Evolutionary conservation across 495 filamentous ascomycete species (phyloP).

Genomic region (Podospora didyma): DNA sequence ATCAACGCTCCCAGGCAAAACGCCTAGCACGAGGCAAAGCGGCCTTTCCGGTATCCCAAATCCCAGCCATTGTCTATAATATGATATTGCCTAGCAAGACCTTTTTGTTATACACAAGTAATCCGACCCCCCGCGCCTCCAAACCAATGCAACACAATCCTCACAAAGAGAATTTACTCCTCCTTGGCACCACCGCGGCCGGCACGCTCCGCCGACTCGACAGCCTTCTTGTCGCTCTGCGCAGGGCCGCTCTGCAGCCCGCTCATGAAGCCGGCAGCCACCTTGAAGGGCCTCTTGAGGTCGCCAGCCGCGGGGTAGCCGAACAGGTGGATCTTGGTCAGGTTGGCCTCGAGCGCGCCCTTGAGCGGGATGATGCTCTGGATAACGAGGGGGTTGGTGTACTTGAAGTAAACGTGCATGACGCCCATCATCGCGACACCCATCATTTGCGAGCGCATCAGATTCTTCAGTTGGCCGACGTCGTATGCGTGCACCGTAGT

Average conservation of each 20-base stretch:
- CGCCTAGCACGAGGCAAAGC: no score
- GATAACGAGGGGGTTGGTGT: constrained; percentile 98
- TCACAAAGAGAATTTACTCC: constrained; percentile 53
- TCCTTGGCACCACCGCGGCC: constrained; percentile 86
- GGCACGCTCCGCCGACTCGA: constrained; percentile 82
- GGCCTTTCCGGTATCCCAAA: neutral
- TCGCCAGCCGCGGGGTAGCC: constrained; percentile 89
- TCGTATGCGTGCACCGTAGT: constrained; percentile 96
- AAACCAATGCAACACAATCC: no score
- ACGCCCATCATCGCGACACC: constrained; percentile 95
- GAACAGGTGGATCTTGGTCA: constrained; percentile 90
- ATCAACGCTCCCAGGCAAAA: no score
- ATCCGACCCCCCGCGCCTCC: no score
- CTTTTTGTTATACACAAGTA: constrained; percentile 2
- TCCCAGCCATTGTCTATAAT: no score
- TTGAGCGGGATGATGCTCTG: constrained; percentile 98
- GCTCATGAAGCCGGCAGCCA: constrained; percentile 72
- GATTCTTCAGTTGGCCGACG: constrained; percentile 70
- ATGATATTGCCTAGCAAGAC: neutral
- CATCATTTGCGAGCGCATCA: constrained; percentile 86
- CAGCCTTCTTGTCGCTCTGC: constrained; percentile 94
- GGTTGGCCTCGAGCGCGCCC: constrained; percentile 87
- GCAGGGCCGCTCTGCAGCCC: constrained; percentile 61
- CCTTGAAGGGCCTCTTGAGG: constrained; percentile 94
- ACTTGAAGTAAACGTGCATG: constrained; percentile 98